phyloP scores from a whole-genome alignment of 371 early-diverging fungal genomes.

The Mycotypha africana region DNA sequence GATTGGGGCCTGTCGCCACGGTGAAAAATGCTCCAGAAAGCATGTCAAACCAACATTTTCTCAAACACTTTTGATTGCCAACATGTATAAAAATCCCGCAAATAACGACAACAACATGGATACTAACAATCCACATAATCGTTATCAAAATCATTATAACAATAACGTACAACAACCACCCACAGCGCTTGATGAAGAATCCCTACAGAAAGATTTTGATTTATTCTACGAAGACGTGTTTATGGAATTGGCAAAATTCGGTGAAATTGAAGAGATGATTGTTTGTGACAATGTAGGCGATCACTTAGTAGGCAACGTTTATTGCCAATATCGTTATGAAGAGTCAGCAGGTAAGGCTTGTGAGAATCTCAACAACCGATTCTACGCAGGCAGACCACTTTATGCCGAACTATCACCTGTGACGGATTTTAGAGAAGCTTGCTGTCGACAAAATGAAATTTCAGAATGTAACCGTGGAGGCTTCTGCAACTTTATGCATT shows the following conservation, averaged over 20 bases:
- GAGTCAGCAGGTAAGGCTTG: constrained; percentile 92
- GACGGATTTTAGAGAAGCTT: constrained; percentile 95
- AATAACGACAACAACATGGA: constrained; percentile 71
- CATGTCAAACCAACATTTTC: constrained; percentile 96
- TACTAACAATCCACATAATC: too few relatives aligned
- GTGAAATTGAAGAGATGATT: constrained; percentile 93
- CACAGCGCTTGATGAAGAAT: too few relatives aligned
- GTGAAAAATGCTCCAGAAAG: constrained; percentile 95
- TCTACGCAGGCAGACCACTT: constrained; percentile 91
- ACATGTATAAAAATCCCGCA: constrained; percentile 93
- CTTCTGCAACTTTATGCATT: constrained; percentile 98
- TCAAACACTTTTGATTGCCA: constrained; percentile 90
- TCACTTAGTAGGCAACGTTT: constrained; percentile 98
- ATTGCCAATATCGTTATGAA: constrained; percentile 86
- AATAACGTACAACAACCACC: too few relatives aligned
- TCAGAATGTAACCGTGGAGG: constrained; percentile 95
- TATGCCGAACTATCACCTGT: constrained; percentile 96
- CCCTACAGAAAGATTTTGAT: constrained; percentile 93
- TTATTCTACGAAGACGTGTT: constrained; percentile 96
- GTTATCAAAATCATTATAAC: too few relatives aligned
- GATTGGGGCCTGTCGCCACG: constrained; percentile 98
- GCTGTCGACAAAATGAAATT: constrained; percentile 95
- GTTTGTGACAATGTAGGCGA: constrained; percentile 98
- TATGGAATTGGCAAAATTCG: constrained; percentile 93
- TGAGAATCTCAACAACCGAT: constrained; percentile 87